Conservation (phyloP, 108 stramenopile genomes). For the Pseudonitzschia pungens region DNA sequence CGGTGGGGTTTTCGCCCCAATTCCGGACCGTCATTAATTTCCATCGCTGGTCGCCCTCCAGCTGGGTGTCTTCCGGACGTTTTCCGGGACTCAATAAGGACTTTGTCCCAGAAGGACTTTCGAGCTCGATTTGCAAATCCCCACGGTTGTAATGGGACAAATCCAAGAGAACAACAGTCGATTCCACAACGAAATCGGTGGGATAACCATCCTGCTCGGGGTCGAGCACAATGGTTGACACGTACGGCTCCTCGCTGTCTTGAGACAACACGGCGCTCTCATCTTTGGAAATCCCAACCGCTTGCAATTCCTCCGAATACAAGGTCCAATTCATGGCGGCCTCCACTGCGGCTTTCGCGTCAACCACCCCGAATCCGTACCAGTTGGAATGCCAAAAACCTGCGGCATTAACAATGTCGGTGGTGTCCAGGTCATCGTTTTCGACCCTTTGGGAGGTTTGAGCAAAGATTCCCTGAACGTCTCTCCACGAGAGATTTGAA, state of each 20-base stretch:
- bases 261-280: slow-evolving; percentile 5
- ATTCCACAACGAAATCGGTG: slow-evolving; percentile 34
- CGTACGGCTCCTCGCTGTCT: background rate
- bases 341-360: slow-evolving; percentile 40
- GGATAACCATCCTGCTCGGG: slow-evolving; percentile 3
- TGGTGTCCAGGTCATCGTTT: background rate
- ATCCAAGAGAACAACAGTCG: slow-evolving; percentile 35
- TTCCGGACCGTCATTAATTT: slow-evolving; percentile 45
- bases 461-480: slow-evolving; percentile 56
- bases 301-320: slow-evolving; percentile 17
- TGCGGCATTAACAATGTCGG: slow-evolving; percentile 29
- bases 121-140: slow-evolving; percentile 36
- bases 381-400: slow-evolving; percentile 41
- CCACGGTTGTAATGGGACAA: slow-evolving; percentile 39
- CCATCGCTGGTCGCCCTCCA: slow-evolving; percentile 26
- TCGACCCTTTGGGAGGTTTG: slow-evolving; percentile 20
- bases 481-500: slow-evolving; percentile 47
- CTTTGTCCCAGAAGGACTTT: slow-evolving; percentile 34
- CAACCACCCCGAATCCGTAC: slow-evolving; percentile 55
- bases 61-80: slow-evolving; percentile 24
- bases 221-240: background rate
- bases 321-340: slow-evolving; percentile 32
- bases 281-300: slow-evolving; percentile 17
- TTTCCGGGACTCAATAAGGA: slow-evolving; percentile 33
- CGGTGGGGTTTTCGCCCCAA: slow-evolving; percentile 40